Base-by-base conservation (phyloP, 2,329 filamentous ascomycete genomes). In the Aciculosporium take region DNA sequence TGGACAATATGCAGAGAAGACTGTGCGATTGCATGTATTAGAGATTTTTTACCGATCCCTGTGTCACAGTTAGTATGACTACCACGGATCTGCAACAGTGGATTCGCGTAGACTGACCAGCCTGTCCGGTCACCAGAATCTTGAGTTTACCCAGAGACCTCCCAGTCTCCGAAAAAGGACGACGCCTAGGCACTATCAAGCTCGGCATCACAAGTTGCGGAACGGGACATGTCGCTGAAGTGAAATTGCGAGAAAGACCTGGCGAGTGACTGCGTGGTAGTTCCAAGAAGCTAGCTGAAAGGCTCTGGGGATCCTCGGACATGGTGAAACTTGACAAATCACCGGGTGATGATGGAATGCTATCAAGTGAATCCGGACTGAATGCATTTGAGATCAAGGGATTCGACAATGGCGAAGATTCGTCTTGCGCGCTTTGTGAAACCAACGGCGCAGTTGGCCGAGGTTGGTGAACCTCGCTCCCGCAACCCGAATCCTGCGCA, bases 191-290 rank as follows among this genome's bases (percentile, higher is more conserved):
- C 75, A 98, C 91, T 46, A 76, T 79, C 53, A 98, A 81, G 55
- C 87, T 94, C 5, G 91, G 91, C 91, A 98, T 98, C 45, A 98
- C 84, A n/a, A 98, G 72, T 59, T 96, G 88, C 20, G 82, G 81
- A 31, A 67, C 69, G 46, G 52, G 37, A 35, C 21, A 32, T 35
- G 6, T 38, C 35, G 8, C 33, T 25, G 17, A 42, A 8, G n/a
- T 35, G 33, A 12, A 17, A 37, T 35, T 17, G 45, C 34, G 38
- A 52, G 43, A 18, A 53, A 41, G 34, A 52, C 47, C 39, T 31
- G 42, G 41, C 44, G 35, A 49, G 42, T 27, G 38, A 38, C 43
- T 46, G 42, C 40, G 49, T 32, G 45, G 49, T 39, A 50, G 39
- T 17, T 51, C 49, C 7, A 46, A 41, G 23, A 49, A 46, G 35